phyloP scores from a whole-genome alignment of 2,329 filamentous ascomycete genomes.

The Aspergillus tanneri region DNA sequence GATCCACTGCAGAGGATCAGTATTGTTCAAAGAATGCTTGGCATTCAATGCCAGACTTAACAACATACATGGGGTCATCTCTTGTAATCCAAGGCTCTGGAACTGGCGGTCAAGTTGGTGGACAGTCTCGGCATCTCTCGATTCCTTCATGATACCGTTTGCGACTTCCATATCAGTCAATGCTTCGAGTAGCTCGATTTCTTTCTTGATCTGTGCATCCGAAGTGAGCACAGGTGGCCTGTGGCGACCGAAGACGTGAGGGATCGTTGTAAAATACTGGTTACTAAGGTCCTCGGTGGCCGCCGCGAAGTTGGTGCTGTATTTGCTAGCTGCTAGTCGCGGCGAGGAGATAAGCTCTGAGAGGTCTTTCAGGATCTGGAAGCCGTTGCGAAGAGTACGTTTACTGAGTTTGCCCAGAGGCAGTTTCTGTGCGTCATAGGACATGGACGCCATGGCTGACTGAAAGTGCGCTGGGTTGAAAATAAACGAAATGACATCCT shows the following conservation, averaged over 20 bases:
- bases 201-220: conserved; percentile 62
- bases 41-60: too few relatives aligned
- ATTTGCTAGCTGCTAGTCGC: conserved; percentile 46
- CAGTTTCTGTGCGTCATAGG: conserved; percentile 62
- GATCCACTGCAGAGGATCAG: conserved; percentile 49
- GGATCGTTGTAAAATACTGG: conserved; percentile 76
- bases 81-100: conserved; percentile 66
- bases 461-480: conserved; percentile 76
- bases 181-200: conserved; percentile 77
- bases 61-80: conserved; percentile 64
- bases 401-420: conserved; percentile 84
- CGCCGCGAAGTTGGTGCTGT: conserved; percentile 36
- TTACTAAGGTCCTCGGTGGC: conserved; percentile 69
- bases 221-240: conserved; percentile 67
- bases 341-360: conserved; percentile 63
- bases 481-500: conserved; percentile 74
- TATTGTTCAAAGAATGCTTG: background rate
- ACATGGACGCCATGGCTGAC: conserved; percentile 48
- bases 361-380: conserved; percentile 73
- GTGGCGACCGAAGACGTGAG: conserved; percentile 74
- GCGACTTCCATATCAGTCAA: conserved; percentile 84
- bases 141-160: conserved; percentile 71
- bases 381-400: conserved; percentile 70
- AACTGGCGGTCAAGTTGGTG: conserved; percentile 73
- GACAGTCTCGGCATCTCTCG: conserved; percentile 54